These are phyloP conservation scores for Haematococcus lacustris DNA, from an alignment of 139 green algal species.

Conservation along the genomic window DNA sequence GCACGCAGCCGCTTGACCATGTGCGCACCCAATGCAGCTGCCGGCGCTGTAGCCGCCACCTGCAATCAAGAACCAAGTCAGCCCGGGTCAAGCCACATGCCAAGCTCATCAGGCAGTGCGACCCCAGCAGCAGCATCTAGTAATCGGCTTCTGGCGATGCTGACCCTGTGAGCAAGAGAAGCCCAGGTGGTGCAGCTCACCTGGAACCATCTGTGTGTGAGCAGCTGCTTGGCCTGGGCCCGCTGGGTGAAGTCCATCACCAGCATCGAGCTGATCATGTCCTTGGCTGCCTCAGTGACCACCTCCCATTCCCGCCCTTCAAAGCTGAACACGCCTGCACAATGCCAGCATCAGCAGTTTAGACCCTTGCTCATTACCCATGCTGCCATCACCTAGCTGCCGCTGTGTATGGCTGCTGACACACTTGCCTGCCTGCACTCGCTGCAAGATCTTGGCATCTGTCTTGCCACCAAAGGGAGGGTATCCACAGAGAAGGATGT, in stretches of 20 bases:
- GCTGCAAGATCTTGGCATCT: conserved; percentile 65
- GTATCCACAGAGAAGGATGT: conserved; percentile 72
- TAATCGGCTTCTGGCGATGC: too few species aligned
- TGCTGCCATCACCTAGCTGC: too few species aligned
- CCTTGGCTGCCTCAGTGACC: conserved; percentile 65
- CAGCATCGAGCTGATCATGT: conserved; percentile 73
- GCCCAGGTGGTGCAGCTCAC: too few species aligned
- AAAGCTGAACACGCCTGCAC: conserved; percentile 49
- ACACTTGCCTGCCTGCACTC: conserved; percentile 38
- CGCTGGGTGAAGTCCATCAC: conserved; percentile 64
- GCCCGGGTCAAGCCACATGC: too few species aligned
- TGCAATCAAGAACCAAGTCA: too few species aligned
- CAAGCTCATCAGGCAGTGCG: too few species aligned
- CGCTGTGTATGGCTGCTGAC: too few species aligned
- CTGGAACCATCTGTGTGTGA: conserved; percentile 45
- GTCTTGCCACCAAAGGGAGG: conserved; percentile 72
- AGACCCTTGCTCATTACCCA: too few species aligned
- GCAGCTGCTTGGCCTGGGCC: conserved; percentile 51
- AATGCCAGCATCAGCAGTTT: background rate
- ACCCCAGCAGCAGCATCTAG: too few species aligned
- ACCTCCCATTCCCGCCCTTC: conserved; percentile 54
- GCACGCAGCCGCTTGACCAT: conserved; percentile 53
- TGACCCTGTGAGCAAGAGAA: too few species aligned
- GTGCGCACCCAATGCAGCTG: conserved; percentile 42
- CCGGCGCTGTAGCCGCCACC: conserved; percentile 39